Percentiles rank a stretch among this genome's conserved stretches.
phyloP scores from a whole-genome alignment of 768 basidiomycete species.

The Cystoderma amianthinum region DNA sequence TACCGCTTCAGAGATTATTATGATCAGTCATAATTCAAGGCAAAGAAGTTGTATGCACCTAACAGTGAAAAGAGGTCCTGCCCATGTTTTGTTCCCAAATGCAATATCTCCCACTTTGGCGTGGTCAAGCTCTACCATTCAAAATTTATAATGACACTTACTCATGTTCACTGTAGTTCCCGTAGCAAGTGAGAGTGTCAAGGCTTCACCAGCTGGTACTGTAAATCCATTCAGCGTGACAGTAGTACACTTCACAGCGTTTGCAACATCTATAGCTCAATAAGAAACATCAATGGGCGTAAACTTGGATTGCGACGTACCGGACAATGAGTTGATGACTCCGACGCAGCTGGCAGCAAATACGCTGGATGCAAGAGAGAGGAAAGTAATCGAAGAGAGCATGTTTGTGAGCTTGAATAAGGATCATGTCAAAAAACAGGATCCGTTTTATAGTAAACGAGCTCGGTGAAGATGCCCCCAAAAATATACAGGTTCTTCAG shows the following conservation, averaged over 20 bases:
- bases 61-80: conserved; percentile 47
- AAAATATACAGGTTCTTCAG: too few relatives aligned
- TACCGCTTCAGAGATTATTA: conserved; percentile 28
- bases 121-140: background rate
- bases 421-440: too few relatives aligned
- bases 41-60: conserved; percentile 18
- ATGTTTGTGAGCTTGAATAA: too few relatives aligned
- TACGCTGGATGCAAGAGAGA: conserved; percentile 9
- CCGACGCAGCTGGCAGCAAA: conserved; percentile 36
- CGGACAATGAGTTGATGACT: conserved; percentile 45
- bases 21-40: background rate
- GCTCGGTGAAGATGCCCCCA: too few relatives aligned
- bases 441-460: too few relatives aligned
- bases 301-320: too few relatives aligned
- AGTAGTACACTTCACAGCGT: conserved; percentile 48
- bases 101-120: conserved; percentile 47
- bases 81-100: conserved; percentile 48
- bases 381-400: conserved; percentile 2
- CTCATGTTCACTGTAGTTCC: conserved; percentile 55
- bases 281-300: too few relatives aligned
- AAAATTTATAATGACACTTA: conserved; percentile 19
- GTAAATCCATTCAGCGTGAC: conserved; percentile 52
- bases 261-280: conserved; percentile 34
- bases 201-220: conserved; percentile 45
- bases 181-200: conserved; percentile 35